Evolutionary conservation across 345 rosid species (phyloP).

Genomic region (Balakata baccata): DNA sequence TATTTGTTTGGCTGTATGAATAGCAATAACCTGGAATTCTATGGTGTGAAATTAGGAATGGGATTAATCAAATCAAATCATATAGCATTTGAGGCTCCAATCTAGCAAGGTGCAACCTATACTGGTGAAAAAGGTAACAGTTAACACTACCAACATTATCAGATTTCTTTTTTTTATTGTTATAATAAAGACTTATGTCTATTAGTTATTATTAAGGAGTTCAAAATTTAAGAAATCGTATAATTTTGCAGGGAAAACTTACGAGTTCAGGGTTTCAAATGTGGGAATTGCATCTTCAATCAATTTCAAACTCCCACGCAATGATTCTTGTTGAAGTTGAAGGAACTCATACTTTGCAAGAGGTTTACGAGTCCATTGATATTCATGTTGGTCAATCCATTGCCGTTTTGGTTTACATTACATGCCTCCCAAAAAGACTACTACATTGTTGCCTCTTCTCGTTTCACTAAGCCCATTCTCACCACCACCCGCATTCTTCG

Average conservation of each 20-base stretch:
- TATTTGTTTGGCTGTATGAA: not conserved
- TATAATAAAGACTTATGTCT: not conserved
- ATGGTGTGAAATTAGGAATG: conserved; percentile 48
- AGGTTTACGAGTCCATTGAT: conserved; percentile 62
- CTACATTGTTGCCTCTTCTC: conserved; percentile 69
- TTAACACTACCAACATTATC: not conserved
- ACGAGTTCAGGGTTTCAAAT: conserved; percentile 68
- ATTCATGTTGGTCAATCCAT: conserved; percentile 78
- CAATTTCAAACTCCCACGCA: conserved; percentile 75
- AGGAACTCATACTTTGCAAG: conserved; percentile 77
- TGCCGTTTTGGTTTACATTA: conserved; percentile 55
- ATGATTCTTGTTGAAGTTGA: conserved; percentile 80
- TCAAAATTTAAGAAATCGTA: not conserved
- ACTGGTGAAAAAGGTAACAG: conserved; percentile 56
- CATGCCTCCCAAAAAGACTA: conserved; percentile 45
- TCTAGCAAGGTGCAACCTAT: conserved; percentile 33
- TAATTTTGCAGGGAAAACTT: conserved; percentile 52
- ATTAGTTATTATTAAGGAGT: not conserved
- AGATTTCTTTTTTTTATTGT: not conserved
- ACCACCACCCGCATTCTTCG: conserved; percentile 59
- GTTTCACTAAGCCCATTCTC: conserved; percentile 57
- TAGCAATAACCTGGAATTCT: no score
- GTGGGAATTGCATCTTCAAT: conserved; percentile 67
- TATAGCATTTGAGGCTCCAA: no score
- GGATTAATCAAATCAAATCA: conserved; percentile 63